Evolutionary conservation across 805 yeast species (phyloP).

Genomic region (Candida takata): DNA sequence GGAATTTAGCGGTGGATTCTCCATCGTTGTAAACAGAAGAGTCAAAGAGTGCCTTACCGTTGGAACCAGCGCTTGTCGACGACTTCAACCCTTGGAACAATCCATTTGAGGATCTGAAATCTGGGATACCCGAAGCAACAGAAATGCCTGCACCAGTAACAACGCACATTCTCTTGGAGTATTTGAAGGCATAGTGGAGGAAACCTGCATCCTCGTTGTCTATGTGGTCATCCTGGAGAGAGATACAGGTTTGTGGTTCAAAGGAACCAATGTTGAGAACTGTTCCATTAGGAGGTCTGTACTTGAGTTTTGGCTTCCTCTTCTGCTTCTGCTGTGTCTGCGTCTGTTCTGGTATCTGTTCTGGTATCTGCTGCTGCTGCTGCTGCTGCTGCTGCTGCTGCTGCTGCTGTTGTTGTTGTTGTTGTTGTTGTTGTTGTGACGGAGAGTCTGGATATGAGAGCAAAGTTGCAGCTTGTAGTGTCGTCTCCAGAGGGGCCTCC

Average conservation of each 20-base stretch:
- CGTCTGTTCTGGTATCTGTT: no score
- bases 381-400: background rate
- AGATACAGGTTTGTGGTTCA: constrained; percentile 21
- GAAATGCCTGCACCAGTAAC: constrained; percentile 90
- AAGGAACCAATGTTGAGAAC: constrained; percentile 30
- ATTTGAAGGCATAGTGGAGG: constrained; percentile 42
- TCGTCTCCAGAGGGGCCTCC: background rate
- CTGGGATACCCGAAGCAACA: constrained; percentile 88
- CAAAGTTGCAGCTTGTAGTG: no score
- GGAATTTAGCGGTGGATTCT: constrained; percentile 56
- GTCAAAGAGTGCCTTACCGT: constrained; percentile 73
- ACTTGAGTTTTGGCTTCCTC: constrained; percentile 40
- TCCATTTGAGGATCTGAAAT: constrained; percentile 74
- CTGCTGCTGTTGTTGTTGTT: no score
- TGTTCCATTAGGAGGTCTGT: constrained; percentile 41
- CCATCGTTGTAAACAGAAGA: constrained; percentile 65
- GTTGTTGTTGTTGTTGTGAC: no score
- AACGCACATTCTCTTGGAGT: constrained; percentile 54
- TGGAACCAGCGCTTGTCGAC: constrained; percentile 29
- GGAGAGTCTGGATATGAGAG: no score
- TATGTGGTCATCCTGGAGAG: constrained; percentile 27
- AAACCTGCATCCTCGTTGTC: constrained; percentile 39
- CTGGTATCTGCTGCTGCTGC: background rate
- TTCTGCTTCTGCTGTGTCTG: constrained; percentile 8
- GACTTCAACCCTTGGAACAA: constrained; percentile 51